phyloP scores from a whole-genome alignment of 768 basidiomycete genomes.

The Sporobolomyces phaffii region DNA sequence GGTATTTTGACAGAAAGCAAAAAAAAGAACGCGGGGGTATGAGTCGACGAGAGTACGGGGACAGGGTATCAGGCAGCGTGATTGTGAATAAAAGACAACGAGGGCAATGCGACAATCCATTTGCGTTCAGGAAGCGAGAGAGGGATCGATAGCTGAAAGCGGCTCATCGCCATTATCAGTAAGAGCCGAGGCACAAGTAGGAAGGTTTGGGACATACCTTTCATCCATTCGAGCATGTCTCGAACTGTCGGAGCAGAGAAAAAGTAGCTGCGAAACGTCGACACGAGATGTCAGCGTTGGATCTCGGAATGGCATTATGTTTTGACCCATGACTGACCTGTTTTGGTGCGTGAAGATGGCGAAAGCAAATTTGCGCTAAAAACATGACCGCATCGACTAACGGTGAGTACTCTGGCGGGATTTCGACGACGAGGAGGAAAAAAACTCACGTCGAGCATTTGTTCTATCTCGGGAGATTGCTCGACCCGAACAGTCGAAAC shows the following conservation, averaged over 20 bases:
- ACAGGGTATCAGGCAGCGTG: not conserved
- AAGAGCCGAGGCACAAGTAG: too few species aligned
- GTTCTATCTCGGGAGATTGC: conserved; percentile 75
- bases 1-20: too few species aligned
- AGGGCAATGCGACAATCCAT: not conserved
- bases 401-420: too few species aligned
- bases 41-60: not conserved
- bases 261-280: conserved; percentile 28
- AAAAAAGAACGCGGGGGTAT: not conserved
- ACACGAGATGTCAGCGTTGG: not conserved
- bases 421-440: too few species aligned
- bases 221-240: conserved; percentile 37
- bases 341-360: conserved; percentile 39
- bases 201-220: conserved; percentile 4
- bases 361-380: conserved; percentile 37
- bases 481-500: conserved; percentile 78
- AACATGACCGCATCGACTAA: not conserved
- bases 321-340: conserved; percentile 1
- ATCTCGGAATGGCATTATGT: too few species aligned
- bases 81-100: not conserved
- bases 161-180: too few species aligned
- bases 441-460: conserved; percentile 37
- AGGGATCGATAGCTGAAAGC: conserved; percentile 18
- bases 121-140: not conserved
- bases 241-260: conserved; percentile 20